Conservation (phyloP, 2,329 filamentous ascomycete species). For the Beauveria pseudobassiana region DNA sequence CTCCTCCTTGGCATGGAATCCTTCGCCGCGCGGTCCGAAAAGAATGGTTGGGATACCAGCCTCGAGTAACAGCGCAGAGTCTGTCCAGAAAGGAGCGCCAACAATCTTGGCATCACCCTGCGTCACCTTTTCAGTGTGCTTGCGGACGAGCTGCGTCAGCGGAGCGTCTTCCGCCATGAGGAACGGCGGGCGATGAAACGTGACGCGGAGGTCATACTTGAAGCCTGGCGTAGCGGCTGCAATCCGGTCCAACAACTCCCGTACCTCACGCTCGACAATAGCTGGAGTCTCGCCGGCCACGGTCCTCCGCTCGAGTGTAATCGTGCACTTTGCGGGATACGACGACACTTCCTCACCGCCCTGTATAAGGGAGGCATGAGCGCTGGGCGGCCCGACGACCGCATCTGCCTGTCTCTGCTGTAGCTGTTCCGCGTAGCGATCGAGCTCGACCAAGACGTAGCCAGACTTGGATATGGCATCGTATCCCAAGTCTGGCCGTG, state of each 20-base stretch:
- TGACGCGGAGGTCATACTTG: constrained; percentile 31
- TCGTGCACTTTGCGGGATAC: constrained; percentile 41
- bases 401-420: constrained; percentile 21
- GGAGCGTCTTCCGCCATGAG: constrained; percentile 32
- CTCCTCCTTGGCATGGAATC: constrained; percentile 42
- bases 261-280: constrained; percentile 30
- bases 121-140: constrained; percentile 21
- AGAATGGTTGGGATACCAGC: constrained; percentile 38
- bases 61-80: constrained; percentile 39
- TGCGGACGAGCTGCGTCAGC: constrained; percentile 27
- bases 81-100: constrained; percentile 38
- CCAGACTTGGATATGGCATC: constrained; percentile 44
- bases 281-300: constrained; percentile 34
- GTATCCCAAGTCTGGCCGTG: constrained; percentile 33
- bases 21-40: constrained; percentile 40
- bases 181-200: constrained; percentile 35
- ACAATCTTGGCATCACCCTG: constrained; percentile 20
- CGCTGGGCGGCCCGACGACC: constrained; percentile 28
- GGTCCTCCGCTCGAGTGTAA: constrained; percentile 42
- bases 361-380: constrained; percentile 40
- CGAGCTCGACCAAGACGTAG: constrained; percentile 37
- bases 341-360: constrained; percentile 46
- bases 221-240: constrained; percentile 28
- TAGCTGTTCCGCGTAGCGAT: constrained; percentile 32
- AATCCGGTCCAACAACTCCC: constrained; percentile 27